These are phyloP conservation scores for Hysterangium stoloniferum DNA, from an alignment of 768 basidiomycete genomes.

Conservation along the genomic window DNA sequence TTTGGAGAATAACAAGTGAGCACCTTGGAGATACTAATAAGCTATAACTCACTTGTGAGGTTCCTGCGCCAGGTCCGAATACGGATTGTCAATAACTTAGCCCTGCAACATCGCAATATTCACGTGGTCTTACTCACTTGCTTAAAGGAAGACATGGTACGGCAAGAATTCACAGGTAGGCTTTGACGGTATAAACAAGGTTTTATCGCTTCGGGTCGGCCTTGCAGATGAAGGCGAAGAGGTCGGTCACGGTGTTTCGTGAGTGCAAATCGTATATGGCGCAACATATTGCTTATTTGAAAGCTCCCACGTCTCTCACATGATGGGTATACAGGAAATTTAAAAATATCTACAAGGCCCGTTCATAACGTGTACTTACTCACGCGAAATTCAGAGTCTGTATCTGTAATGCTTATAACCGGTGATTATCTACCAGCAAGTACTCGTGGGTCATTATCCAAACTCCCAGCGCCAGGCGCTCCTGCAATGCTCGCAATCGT, in stretches of 20 bases:
- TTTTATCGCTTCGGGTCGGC: not conserved
- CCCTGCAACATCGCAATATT: not conserved
- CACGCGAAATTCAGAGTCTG: not conserved
- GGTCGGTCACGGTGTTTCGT: not conserved
- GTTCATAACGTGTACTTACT: not conserved
- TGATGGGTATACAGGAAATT: not conserved
- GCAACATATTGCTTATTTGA: not conserved
- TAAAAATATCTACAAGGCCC: not conserved
- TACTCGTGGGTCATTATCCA: constrained; percentile 5
- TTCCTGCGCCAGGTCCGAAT: constrained; percentile 23
- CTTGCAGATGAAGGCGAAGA: not conserved
- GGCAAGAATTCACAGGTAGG: not conserved
- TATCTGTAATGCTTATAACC: not conserved
- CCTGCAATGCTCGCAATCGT: constrained; percentile 62
- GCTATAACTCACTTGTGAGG: constrained; percentile 40
- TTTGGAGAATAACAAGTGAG: constrained; percentile 8
- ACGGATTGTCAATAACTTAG: not conserved
- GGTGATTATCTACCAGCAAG: constrained; percentile 4
- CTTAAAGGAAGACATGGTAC: constrained; percentile 10
- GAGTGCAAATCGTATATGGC: constrained; percentile 3
- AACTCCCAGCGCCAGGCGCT: not conserved
- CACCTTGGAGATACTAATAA: constrained; percentile 23
- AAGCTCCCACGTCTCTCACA: not conserved
- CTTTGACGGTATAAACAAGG: not conserved
- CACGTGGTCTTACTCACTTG: constrained; percentile 3